phyloP scores from a whole-genome alignment of 2,329 filamentous ascomycete species.

The Pseudogymnoascus sp. region DNA sequence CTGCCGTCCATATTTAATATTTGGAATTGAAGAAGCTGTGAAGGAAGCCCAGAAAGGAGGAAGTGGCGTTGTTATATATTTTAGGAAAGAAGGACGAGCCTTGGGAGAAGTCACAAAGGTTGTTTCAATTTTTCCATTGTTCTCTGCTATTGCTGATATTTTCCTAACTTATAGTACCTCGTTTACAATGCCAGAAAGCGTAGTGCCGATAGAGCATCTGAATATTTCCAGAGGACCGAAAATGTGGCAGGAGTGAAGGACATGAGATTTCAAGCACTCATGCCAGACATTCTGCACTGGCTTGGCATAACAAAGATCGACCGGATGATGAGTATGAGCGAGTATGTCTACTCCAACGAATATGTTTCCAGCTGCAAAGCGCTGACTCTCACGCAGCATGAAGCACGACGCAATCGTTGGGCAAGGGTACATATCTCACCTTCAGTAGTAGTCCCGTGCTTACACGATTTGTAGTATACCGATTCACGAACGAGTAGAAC shows the following conservation, averaged over 20 bases:
- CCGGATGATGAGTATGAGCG: conserved; percentile 97
- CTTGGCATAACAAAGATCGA: conserved; percentile 98
- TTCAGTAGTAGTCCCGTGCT: background rate
- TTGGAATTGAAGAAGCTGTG: conserved; percentile 94
- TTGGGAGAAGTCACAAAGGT: conserved; percentile 95
- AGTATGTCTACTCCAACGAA: conserved; percentile 34
- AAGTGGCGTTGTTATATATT: conserved; percentile 94
- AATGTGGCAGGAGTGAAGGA: conserved; percentile 95
- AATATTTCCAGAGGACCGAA: conserved; percentile 96
- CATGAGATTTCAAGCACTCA: conserved; percentile 96
- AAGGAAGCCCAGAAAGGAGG: conserved; percentile 94
- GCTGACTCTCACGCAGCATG: conserved; percentile 50
- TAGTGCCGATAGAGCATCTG: conserved; percentile 70
- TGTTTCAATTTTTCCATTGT: background rate
- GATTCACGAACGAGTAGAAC: conserved; percentile 82
- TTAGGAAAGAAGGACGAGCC: conserved; percentile 92
- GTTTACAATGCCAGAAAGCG: conserved; percentile 77
- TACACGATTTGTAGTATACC: conserved; percentile 53
- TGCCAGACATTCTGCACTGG: conserved; percentile 98
- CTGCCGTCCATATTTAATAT: conserved; percentile 90
- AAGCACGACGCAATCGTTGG: conserved; percentile 84
- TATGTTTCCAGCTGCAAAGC: background rate
- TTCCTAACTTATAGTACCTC: conserved; percentile 30
- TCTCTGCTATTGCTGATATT: conserved; percentile 17
- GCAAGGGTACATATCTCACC: conserved; percentile 50